Base-by-base conservation (phyloP, 2,329 filamentous ascomycete genomes). In the Pseudohalonectria lignicola region DNA sequence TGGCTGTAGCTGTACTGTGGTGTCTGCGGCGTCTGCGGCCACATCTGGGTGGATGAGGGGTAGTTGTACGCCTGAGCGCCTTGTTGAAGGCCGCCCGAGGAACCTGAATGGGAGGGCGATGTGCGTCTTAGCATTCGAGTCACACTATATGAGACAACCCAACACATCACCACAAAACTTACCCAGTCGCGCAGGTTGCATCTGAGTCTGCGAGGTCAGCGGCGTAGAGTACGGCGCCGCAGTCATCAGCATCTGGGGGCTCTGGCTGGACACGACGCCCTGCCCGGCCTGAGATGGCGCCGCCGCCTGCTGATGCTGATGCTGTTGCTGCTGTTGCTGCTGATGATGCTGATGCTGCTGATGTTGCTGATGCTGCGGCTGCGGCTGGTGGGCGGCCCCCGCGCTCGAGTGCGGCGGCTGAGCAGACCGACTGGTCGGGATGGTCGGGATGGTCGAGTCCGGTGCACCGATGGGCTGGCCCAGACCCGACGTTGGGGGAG, bases 141-240 rank as follows among this genome's bases (percentile, higher is more conserved):
- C 5, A 28, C 4, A 20, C n/a, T n/a, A n/a, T n/a, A n/a, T n/a
- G n/a, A n/a, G n/a, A n/a, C n/a, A n/a, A n/a, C n/a, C n/a, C n/a
- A 12, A 26, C 7, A 26, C 23, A 26, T 12, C 23, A 7, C 23
- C 23, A 26, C 7, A 26, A 26, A 23, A 34, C 31, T 16, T 79
- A 53, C 74, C 71, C 60, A 83, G 76, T 57, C 86, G 77, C 18
- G 67, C 39, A 18, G 85, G 80, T 54, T 86, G 82, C 53, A 87
- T 76, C 29, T 79, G 70, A 52, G 76, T 80, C 52, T 83, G 83
- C 26, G 80, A 72, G 52, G 84, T 79, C 36, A 79, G 67, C 39
- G 83, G 73, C 52, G 80, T 82, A 39, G 79, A 76, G 59, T 87
- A 93, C 2, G 74, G 68, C 44, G 63, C 74, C 48, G 58, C 73